Base-by-base conservation (phyloP, 2,329 filamentous ascomycete genomes). In the Cucurbitaria berberidis region DNA sequence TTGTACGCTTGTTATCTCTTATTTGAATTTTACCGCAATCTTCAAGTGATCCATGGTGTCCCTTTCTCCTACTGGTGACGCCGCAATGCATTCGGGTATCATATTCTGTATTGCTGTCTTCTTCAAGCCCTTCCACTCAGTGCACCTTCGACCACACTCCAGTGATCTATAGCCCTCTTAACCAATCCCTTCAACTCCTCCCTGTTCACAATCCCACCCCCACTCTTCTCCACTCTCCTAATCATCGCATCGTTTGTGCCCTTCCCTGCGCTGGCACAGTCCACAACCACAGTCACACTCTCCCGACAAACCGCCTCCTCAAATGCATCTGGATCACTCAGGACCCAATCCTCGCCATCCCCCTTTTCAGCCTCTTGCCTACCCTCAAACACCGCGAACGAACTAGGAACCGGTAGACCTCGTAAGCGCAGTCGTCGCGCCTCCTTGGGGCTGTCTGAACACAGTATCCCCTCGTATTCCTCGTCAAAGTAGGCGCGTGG, bases 251-350 rank as follows among this genome's bases (percentile, higher is more conserved):
- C 92, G 58, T 82, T 85, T 10, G 53, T 51, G 13, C 62, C 54
- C 79, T 95, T 96, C 63, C 92, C 77, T 1, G 79, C 82, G n/a
- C 55, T 70, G 66, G 48, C 49, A 38, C 78, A 79, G 70, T 93
- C 89, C n/a, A 96, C 85, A 43, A 95, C 87, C 29, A 96, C 78
- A 2, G 88, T 93, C n/a, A 95, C 80, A n/a, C 77, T 83, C 80
- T 99, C 95, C 56, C 87, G 82, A 70, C 91, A 96, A 38, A 96
- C 77, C 8, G 84, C 85, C 78, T 98, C 95, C 78, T 99, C 95
- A 63, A 96, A 88, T 19, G 86, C 85, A 77, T 99, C 95, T 2
- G 91, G 91, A 77, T 99, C 95, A 6, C 89, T 85, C 51, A 99
- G 76, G 2, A 97, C 79, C 91, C 92, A 96, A 64, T 73, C 59